These are phyloP conservation scores for Venturia carpophila DNA, from an alignment of 2,329 filamentous ascomycete species.

Conservation along the genomic window DNA sequence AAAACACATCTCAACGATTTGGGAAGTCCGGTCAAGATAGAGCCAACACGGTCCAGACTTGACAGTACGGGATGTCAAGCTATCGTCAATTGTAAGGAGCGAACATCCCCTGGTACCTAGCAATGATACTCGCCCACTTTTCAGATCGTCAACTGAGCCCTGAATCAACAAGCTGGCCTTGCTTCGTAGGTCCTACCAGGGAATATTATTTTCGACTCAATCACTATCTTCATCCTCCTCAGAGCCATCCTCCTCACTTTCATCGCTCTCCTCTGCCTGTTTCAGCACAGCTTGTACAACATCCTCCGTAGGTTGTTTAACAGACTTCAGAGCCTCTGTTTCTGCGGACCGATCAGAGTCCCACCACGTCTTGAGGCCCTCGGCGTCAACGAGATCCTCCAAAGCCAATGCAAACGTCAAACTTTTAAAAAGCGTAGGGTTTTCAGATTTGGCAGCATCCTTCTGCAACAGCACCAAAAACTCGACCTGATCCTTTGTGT, in stretches of 20 bases:
- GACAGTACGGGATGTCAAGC: too few species aligned
- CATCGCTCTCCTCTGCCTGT: constrained; percentile 48
- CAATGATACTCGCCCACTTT: too few species aligned
- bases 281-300: constrained; percentile 36
- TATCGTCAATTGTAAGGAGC: too few species aligned
- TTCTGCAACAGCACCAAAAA: constrained; percentile 75
- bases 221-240: constrained; percentile 23
- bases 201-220: not conserved
- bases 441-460: constrained; percentile 54
- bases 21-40: too few species aligned
- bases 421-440: not conserved
- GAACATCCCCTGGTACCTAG: too few species aligned
- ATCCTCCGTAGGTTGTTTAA: constrained; percentile 65
- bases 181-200: not conserved
- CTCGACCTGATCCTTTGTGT: constrained; percentile 63
- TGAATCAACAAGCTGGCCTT: too few species aligned
- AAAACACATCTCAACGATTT: too few species aligned
- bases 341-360: constrained; percentile 60
- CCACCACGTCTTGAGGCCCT: constrained; percentile 88
- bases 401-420: constrained; percentile 52
- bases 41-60: too few species aligned
- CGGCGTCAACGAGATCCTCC: constrained; percentile 78
- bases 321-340: constrained; percentile 58
- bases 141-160: too few species aligned
- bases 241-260: constrained; percentile 32